Evolutionary conservation across 192 early-diverging fungal genomes (phyloP).

Genomic region (Dispira simplex): DNA sequence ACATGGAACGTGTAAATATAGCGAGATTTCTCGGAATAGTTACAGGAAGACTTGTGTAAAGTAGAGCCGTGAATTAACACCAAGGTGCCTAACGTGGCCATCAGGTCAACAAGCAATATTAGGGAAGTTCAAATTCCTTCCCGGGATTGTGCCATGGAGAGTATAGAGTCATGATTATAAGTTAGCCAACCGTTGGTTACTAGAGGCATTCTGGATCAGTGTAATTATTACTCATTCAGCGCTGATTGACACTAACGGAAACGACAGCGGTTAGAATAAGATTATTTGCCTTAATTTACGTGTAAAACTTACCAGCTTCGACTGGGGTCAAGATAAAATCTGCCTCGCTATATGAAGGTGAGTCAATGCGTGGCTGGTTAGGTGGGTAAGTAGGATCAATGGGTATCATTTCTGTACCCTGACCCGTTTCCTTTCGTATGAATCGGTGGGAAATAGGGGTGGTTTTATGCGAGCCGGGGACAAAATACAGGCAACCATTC

Average conservation of each 20-base stretch:
- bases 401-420: conserved; percentile 20
- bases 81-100: conserved; percentile 36
- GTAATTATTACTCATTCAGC: neutral
- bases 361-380: neutral
- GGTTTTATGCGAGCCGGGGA: conserved; percentile 69
- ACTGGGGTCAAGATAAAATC: neutral
- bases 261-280: neutral
- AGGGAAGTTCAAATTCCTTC: neutral
- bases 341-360: neutral
- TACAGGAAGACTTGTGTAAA: conserved; percentile 69
- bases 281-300: neutral
- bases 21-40: conserved; percentile 56
- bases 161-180: neutral
- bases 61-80: conserved; percentile 85
- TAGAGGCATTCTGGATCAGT: neutral
- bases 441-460: conserved; percentile 19
- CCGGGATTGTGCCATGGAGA: neutral
- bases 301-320: neutral
- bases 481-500: conserved; percentile 79
- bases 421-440: conserved; percentile 15
- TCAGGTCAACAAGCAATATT: too few species aligned
- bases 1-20: conserved; percentile 94
- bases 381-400: conserved; percentile 16
- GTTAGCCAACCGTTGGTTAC: neutral
- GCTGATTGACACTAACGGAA: neutral